Percentiles rank a stretch among this genome's conserved stretches.
phyloP scores from a whole-genome alignment of 2,329 filamentous ascomycete genomes.

The Diplodia intermedia region DNA sequence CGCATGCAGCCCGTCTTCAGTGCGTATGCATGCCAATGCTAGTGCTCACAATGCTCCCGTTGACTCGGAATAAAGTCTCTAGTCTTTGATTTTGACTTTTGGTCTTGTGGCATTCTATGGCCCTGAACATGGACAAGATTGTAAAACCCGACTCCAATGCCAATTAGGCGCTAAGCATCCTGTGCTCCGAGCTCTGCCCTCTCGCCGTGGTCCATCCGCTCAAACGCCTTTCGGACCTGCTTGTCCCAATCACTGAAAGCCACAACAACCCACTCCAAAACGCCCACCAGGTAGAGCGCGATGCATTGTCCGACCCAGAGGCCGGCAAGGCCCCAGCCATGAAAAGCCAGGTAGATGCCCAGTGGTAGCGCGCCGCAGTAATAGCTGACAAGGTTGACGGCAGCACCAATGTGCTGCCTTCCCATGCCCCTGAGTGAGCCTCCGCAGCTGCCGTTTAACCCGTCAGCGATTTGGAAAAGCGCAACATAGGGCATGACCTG shows the following conservation, averaged over 20 bases:
- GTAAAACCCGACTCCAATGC: not conserved
- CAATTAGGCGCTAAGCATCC: not conserved
- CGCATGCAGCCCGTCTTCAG: too few relatives aligned
- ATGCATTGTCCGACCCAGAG: slow-evolving; percentile 84
- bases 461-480: slow-evolving; percentile 88
- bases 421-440: slow-evolving; percentile 84
- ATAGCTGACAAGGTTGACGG: slow-evolving; percentile 83
- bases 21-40: too few relatives aligned
- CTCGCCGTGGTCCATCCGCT: slow-evolving; percentile 67
- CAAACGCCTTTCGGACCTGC: slow-evolving; percentile 74
- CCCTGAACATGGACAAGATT: not conserved
- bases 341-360: slow-evolving; percentile 85
- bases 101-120: too few relatives aligned
- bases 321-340: slow-evolving; percentile 81
- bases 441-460: slow-evolving; percentile 83
- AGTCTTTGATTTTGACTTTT: not conserved
- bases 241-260: slow-evolving; percentile 77
- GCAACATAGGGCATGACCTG: slow-evolving; percentile 85
- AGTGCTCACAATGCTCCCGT: too few relatives aligned
- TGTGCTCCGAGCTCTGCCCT: slow-evolving; percentile 49
- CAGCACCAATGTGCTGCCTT: slow-evolving; percentile 81
- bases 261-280: slow-evolving; percentile 80
- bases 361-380: slow-evolving; percentile 80
- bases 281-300: slow-evolving; percentile 75
- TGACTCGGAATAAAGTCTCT: too few relatives aligned